Percentiles rank a stretch among this genome's conserved stretches.
phyloP scores from a whole-genome alignment of 192 early-diverging fungal genomes.

The Linderina pennispora region DNA sequence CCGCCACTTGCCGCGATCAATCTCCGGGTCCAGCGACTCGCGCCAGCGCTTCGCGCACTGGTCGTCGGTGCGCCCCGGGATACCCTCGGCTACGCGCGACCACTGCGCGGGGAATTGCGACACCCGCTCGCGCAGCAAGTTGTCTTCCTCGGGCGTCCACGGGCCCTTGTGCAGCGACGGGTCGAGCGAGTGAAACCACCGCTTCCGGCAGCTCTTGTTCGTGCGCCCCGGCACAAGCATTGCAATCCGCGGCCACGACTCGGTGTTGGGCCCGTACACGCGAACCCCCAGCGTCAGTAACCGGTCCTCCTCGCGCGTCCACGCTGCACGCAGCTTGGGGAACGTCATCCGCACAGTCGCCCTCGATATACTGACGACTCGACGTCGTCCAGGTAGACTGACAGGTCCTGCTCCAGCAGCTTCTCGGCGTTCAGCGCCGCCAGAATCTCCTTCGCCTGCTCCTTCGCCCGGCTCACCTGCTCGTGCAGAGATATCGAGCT shows the following conservation, averaged over 20 bases:
- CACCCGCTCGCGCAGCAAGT: conserved; percentile 63
- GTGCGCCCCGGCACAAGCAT: conserved; percentile 67
- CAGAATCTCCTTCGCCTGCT: conserved; percentile 33
- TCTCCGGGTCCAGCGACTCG: conserved; percentile 78
- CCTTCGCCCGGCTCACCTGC: conserved; percentile 31
- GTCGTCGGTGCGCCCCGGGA: conserved; percentile 76
- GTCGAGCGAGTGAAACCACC: conserved; percentile 77
- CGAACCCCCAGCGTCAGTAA: conserved; percentile 66
- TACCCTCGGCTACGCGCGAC: conserved; percentile 72
- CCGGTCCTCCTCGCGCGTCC: conserved; percentile 77
- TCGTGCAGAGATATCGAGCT: conserved; percentile 4
- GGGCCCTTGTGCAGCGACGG: conserved; percentile 68
- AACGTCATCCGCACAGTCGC: conserved; percentile 15
- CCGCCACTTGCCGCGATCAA: conserved; percentile 66
- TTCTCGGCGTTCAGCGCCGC: conserved; percentile 17
- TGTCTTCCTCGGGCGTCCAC: conserved; percentile 79
- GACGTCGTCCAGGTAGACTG: conserved; percentile 25
- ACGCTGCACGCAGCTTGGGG: conserved; percentile 50
- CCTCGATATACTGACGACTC: conserved; percentile 32
- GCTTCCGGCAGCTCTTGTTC: conserved; percentile 78
- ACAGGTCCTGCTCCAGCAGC: conserved; percentile 11
- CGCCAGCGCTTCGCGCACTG: conserved; percentile 90
- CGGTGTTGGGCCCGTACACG: conserved; percentile 65
- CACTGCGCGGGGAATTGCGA: conserved; percentile 68
- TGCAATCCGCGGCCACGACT: conserved; percentile 74